Conservation (phyloP, 768 basidiomycete species). For the Auricularia sp. region DNA sequence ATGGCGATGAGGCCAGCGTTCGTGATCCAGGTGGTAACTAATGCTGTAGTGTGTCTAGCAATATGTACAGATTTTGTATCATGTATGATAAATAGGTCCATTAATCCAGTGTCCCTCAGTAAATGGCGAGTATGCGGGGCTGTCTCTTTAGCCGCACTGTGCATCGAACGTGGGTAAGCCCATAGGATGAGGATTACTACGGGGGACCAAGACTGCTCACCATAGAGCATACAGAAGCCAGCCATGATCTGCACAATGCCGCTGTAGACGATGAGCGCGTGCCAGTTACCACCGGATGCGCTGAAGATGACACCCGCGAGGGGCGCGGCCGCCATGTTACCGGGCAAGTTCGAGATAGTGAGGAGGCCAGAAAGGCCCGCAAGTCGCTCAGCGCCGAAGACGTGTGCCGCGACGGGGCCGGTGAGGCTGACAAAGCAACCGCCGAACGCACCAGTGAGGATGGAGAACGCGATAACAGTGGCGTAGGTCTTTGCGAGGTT, state of each 20-base stretch:
- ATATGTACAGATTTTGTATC: neutral
- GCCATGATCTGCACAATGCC: slow-evolving; percentile 22
- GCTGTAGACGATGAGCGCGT: slow-evolving; percentile 19
- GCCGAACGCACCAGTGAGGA: slow-evolving; percentile 26
- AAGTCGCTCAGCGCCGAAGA: slow-evolving; percentile 11
- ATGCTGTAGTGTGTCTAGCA: too few species aligned
- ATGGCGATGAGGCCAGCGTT: too few species aligned
- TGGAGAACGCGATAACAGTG: slow-evolving; percentile 21
- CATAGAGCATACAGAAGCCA: slow-evolving; percentile 20
- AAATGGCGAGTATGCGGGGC: neutral
- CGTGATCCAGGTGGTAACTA: too few species aligned
- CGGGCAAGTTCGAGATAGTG: slow-evolving; percentile 11
- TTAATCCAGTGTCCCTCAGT: neutral
- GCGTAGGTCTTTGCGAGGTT: slow-evolving; percentile 24
- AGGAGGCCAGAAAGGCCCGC: slow-evolving; percentile 11
- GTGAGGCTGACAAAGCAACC: slow-evolving; percentile 26
- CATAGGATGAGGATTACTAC: neutral
- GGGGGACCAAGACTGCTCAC: slow-evolving; percentile 7
- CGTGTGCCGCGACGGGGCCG: slow-evolving; percentile 21
- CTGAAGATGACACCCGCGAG: slow-evolving; percentile 23
- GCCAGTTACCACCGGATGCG: slow-evolving; percentile 22
- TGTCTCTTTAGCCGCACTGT: neutral
- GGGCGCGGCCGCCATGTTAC: slow-evolving; percentile 23
- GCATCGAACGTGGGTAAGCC: neutral
- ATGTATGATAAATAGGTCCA: too few species aligned